Evolutionary conservation across 2,329 filamentous ascomycete species (phyloP).

Genomic region (Teratosphaeria pseudoeucalypti): DNA sequence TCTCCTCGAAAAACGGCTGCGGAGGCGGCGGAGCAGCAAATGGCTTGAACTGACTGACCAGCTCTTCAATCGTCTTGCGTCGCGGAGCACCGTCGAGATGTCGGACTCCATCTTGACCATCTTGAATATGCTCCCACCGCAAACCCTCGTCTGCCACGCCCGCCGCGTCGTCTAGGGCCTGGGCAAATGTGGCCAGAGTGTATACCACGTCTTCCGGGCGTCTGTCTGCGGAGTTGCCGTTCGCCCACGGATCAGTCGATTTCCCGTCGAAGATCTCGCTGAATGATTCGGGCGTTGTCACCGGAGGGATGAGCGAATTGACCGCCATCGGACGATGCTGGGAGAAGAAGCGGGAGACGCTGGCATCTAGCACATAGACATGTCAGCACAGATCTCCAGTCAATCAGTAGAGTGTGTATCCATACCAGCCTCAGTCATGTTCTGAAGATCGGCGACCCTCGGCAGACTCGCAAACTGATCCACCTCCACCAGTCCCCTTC

Average conservation of each 20-base stretch:
- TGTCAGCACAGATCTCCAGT: constrained; percentile 4
- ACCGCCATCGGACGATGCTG: constrained; percentile 90
- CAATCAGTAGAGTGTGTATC: constrained; percentile 4
- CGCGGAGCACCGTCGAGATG: constrained; percentile 19
- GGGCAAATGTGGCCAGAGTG: constrained; percentile 34
- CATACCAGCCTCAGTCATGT: constrained; percentile 44
- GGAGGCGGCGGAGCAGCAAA: constrained; percentile 81
- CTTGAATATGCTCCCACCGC: constrained; percentile 28
- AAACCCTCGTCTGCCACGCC: constrained; percentile 27
- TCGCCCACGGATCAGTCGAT: constrained; percentile 34
- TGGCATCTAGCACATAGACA: constrained; percentile 61
- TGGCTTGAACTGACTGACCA: constrained; percentile 48
- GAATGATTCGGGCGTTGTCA: constrained; percentile 64
- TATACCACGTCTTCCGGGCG: constrained; percentile 31
- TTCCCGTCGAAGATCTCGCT: constrained; percentile 63
- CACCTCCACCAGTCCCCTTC: constrained; percentile 32
- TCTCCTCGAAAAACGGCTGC: constrained; percentile 36
- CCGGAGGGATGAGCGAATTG: constrained; percentile 65
- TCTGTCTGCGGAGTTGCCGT: constrained; percentile 35
- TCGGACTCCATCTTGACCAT: constrained; percentile 18
- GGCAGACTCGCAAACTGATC: constrained; percentile 47
- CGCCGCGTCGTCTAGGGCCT: constrained; percentile 27
- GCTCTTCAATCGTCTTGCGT: constrained; percentile 29
- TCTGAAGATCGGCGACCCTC: constrained; percentile 63
- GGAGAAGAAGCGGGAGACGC: constrained; percentile 87